Evolutionary conservation across 129 eudicot genomes (phyloP).

Genomic region (Flaveria sonorensis): DNA sequence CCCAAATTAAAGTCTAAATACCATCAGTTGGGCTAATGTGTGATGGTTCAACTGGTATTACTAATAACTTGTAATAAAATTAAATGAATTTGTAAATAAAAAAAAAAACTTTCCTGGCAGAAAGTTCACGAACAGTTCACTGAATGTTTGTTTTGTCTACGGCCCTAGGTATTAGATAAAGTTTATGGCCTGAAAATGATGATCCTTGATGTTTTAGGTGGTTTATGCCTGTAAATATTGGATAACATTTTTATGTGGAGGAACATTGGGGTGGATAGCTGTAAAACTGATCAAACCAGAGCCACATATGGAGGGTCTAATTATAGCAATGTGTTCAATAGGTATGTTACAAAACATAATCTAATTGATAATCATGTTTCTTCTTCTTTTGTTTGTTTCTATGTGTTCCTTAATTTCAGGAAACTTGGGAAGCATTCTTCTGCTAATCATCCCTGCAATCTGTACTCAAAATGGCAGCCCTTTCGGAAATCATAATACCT

Average conservation of each 20-base stretch:
- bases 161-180: too few relatives aligned
- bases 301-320: constrained; percentile 59
- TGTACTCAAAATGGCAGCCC: constrained; percentile 85
- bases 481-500: constrained; percentile 65
- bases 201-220: constrained; percentile 54
- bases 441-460: constrained; percentile 84
- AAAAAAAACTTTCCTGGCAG: too few relatives aligned
- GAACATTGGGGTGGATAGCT: constrained; percentile 68
- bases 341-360: constrained; percentile 35
- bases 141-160: too few relatives aligned
- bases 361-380: not conserved
- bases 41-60: too few relatives aligned
- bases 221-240: constrained; percentile 80
- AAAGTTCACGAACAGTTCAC: too few relatives aligned
- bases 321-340: constrained; percentile 58
- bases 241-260: constrained; percentile 64
- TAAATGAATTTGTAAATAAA: too few relatives aligned
- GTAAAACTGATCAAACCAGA: constrained; percentile 57
- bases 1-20: too few relatives aligned
- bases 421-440: constrained; percentile 84
- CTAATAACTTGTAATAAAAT: too few relatives aligned
- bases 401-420: constrained; percentile 37
- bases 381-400: not conserved
- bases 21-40: too few relatives aligned
- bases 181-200: not conserved